phyloP scores from a whole-genome alignment of 2,329 filamentous ascomycete genomes.

The Ascosphaera apis region DNA sequence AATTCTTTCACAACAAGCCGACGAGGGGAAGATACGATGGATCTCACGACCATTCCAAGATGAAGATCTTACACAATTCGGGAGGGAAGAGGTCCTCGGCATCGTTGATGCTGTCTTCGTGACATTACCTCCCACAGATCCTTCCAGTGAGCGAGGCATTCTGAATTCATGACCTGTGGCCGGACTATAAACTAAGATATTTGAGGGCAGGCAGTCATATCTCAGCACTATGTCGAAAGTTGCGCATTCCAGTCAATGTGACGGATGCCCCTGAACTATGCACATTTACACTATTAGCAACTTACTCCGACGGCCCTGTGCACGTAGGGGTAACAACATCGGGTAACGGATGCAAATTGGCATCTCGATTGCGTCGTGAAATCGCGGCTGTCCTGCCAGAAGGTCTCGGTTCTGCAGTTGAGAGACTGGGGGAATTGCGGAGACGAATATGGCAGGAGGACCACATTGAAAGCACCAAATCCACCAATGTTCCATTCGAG shows the following conservation, averaged over 20 bases:
- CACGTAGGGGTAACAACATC: constrained; percentile 94
- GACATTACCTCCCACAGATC: constrained; percentile 33
- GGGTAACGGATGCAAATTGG: constrained; percentile 80
- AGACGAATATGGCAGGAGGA: constrained; percentile 54
- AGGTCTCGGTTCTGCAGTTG: constrained; percentile 54
- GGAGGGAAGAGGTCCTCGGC: constrained; percentile 51
- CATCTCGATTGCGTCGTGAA: constrained; percentile 69
- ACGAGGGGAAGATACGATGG: constrained; percentile 18
- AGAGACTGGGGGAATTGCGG: constrained; percentile 50
- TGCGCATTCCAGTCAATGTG: constrained; percentile 83
- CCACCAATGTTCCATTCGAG: constrained; percentile 18
- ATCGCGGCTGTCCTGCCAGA: constrained; percentile 58
- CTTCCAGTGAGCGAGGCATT: constrained; percentile 22
- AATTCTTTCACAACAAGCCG: constrained; percentile 20
- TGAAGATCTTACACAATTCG: constrained; percentile 47
- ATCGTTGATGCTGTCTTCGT: constrained; percentile 89
- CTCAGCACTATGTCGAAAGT: constrained; percentile 47
- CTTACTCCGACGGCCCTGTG: constrained; percentile 69
- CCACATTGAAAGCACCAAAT: constrained; percentile 24
- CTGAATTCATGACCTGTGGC: constrained; percentile 4
- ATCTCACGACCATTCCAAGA: constrained; percentile 37
- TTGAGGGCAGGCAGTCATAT: constrained; percentile 35
- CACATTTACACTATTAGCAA: constrained; percentile 74
- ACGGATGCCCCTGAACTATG: constrained; percentile 69
- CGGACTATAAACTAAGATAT: not conserved